A percentile compares a stretch with the other conserved stretches of the same genome.
Evolutionary conservation across 2,329 filamentous ascomycete species (phyloP).

Genomic region (Arthrocladium fulminans): DNA sequence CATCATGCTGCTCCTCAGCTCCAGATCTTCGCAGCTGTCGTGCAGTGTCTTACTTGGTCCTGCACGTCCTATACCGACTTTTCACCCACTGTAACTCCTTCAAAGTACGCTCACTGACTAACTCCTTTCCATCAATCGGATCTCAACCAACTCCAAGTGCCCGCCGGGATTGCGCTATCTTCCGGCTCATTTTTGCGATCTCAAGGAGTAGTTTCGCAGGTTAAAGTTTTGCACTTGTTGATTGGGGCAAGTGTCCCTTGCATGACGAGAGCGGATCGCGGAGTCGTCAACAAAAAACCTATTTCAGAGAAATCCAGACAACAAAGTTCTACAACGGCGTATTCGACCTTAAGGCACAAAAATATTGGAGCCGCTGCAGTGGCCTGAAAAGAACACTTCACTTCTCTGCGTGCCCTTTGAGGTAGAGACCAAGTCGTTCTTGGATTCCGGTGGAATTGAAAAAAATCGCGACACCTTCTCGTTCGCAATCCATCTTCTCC

Average conservation of each 20-base stretch:
- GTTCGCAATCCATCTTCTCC: not conserved
- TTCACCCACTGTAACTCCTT: not conserved
- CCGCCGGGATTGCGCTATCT: not conserved
- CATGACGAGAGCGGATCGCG: not conserved
- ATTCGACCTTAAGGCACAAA: too few species aligned
- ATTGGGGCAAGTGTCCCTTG: not conserved
- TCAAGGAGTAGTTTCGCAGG: not conserved
- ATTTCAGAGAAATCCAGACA: not conserved
- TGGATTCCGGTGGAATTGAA: too few species aligned
- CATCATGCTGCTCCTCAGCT: not conserved
- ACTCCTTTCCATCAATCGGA: not conserved
- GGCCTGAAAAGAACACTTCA: not conserved
- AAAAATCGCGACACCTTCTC: too few species aligned
- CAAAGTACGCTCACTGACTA: not conserved
- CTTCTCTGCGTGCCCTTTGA: not conserved
- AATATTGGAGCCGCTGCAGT: too few species aligned
- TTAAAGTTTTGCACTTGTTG: too few species aligned
- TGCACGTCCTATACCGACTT: not conserved
- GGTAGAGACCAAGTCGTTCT: not conserved
- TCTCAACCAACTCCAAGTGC: not conserved
- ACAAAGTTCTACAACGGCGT: not conserved
- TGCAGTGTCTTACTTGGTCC: not conserved
- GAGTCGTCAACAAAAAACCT: too few species aligned
- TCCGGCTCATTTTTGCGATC: not conserved
- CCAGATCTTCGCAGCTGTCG: not conserved